These are phyloP conservation scores for Arthrobotrys megalospora DNA, from an alignment of 2,329 filamentous ascomycete species.

Conservation along the genomic window DNA sequence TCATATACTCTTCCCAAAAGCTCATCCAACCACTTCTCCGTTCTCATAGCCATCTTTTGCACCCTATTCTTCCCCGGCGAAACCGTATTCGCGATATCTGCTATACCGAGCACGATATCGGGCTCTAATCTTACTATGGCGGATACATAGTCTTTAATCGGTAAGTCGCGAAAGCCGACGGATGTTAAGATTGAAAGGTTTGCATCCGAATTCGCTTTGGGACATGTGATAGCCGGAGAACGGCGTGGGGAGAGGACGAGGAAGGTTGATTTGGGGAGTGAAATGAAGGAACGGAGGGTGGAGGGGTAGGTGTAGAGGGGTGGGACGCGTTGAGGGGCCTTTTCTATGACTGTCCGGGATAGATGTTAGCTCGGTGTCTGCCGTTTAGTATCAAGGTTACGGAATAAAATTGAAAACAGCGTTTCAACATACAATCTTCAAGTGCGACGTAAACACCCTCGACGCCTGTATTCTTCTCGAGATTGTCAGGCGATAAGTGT, in stretches of 20 bases:
- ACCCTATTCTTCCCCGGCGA: conserved; percentile 79
- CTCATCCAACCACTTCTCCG: conserved; percentile 83
- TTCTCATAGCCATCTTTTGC: conserved; percentile 87
- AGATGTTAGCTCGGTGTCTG: conserved; percentile 35
- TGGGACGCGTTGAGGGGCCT: conserved; percentile 71
- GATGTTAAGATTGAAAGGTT: conserved; percentile 86
- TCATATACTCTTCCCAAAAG: conserved; percentile 71
- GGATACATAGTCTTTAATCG: conserved; percentile 78
- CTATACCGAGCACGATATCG: conserved; percentile 84
- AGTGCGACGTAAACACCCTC: conserved; percentile 83
- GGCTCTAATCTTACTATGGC: conserved; percentile 77
- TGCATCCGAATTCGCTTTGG: conserved; percentile 78
- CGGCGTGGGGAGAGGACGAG: conserved; percentile 84
- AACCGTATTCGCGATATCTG: conserved; percentile 77
- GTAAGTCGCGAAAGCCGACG: conserved; percentile 83
- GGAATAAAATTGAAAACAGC: neutral
- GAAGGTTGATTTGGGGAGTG: conserved; percentile 76
- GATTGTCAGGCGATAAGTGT: conserved; percentile 89
- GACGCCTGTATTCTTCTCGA: conserved; percentile 77
- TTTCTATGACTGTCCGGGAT: conserved; percentile 74
- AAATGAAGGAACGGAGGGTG: conserved; percentile 82
- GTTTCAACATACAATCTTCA: conserved; percentile 86
- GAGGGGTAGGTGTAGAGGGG: conserved; percentile 69
- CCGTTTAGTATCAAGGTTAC: no score
- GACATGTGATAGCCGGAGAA: conserved; percentile 80